These are phyloP conservation scores for Cladosporium sp. DNA, from an alignment of 2,329 filamentous ascomycete species.

Conservation along the genomic window DNA sequence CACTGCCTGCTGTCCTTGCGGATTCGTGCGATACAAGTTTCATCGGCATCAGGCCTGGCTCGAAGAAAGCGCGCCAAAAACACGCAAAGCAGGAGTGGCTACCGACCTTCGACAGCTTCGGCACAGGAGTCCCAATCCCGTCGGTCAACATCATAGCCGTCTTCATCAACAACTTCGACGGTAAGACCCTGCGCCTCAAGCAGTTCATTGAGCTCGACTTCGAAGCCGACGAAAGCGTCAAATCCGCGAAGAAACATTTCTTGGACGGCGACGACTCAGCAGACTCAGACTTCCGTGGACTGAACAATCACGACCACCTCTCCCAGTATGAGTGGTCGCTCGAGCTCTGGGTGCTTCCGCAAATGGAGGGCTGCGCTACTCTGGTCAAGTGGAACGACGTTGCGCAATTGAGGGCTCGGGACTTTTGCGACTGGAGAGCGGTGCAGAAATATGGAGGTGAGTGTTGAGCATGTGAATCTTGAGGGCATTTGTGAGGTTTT, in stretches of 20 bases:
- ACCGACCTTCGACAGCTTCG: background rate
- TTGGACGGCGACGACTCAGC: background rate
- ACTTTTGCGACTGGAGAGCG: slow-evolving; percentile 2
- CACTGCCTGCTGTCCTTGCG: background rate
- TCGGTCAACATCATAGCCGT: slow-evolving; percentile 1
- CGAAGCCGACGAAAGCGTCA: slow-evolving; percentile 3
- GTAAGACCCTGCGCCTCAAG: background rate
- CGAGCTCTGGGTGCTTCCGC: slow-evolving; percentile 18
- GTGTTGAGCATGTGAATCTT: background rate
- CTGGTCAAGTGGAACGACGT: slow-evolving; percentile 16
- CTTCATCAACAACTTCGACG: slow-evolving; percentile 10
- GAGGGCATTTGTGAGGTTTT: background rate
- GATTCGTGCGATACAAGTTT: background rate
- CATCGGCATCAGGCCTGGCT: background rate
- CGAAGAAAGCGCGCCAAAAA: background rate
- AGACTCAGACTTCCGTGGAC: slow-evolving; percentile 7
- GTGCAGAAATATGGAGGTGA: background rate
- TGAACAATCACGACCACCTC: background rate
- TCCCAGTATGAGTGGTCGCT: background rate
- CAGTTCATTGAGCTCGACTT: slow-evolving; percentile 13
- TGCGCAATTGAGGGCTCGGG: background rate
- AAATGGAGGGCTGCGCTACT: background rate
- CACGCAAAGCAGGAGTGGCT: background rate
- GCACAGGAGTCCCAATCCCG: background rate
- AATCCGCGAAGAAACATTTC: slow-evolving; percentile 6